phyloP scores from a whole-genome alignment of 768 basidiomycete species.

The Russula dissimulans region DNA sequence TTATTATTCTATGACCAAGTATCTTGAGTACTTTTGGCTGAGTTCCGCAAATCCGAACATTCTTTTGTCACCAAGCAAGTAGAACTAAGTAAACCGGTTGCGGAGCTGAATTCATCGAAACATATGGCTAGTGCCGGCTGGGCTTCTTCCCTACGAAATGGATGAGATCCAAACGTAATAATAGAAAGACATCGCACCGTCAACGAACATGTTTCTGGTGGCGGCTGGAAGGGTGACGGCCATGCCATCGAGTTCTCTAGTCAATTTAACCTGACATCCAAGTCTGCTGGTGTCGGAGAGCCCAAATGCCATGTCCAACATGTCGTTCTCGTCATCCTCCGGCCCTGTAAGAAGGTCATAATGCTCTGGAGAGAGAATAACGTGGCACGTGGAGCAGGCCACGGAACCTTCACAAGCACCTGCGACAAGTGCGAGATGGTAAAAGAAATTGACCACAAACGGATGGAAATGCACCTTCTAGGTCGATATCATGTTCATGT shows the following conservation, averaged over 20 bases:
- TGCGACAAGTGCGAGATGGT: slow-evolving; percentile 25
- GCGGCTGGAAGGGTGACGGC: slow-evolving; percentile 79
- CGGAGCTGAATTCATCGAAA: not conserved
- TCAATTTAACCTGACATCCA: slow-evolving; percentile 72
- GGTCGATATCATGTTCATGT: slow-evolving; percentile 91
- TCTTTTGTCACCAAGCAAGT: too few relatives aligned
- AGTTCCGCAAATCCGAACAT: too few relatives aligned
- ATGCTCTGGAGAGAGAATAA: slow-evolving; percentile 71
- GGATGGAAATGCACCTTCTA: slow-evolving; percentile 57
- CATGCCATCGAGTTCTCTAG: slow-evolving; percentile 76
- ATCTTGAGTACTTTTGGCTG: too few relatives aligned
- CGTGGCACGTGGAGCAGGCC: slow-evolving; percentile 96
- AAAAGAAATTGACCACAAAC: not conserved
- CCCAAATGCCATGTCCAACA: slow-evolving; percentile 97
- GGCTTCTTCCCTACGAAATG: slow-evolving; percentile 38
- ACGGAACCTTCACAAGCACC: slow-evolving; percentile 96
- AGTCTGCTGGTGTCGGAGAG: slow-evolving; percentile 86
- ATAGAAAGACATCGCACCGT: slow-evolving; percentile 43
- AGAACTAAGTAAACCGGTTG: too few relatives aligned
- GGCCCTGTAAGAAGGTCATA: slow-evolving; percentile 89
- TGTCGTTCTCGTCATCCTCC: slow-evolving; percentile 96
- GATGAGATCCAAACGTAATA: not conserved
- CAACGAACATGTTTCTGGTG: slow-evolving; percentile 96
- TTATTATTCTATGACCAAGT: not conserved
- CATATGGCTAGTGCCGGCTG: slow-evolving; percentile 32